A percentile compares a stretch with the other conserved stretches of the same genome.
Conservation (phyloP, 305 asterid genomes). For the Lippia alba region DNA sequence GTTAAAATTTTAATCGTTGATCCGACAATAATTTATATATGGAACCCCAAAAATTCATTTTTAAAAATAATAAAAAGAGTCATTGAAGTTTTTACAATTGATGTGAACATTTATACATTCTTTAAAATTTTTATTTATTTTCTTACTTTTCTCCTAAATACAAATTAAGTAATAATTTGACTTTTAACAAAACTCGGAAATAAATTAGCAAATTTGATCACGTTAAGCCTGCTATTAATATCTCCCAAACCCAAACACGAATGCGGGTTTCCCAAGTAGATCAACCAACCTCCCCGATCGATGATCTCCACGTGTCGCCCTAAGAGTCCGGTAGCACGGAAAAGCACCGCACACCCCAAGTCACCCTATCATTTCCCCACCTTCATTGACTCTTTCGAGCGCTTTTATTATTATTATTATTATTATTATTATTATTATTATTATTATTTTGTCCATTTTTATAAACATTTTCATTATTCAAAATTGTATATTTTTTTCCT, state of each 20-base stretch:
- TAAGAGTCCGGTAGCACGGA: slow-evolving; percentile 30
- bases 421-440: background rate
- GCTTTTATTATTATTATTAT: background rate
- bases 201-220: background rate
- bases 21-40: no score
- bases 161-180: no score
- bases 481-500: background rate
- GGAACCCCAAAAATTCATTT: no score
- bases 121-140: no score
- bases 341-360: slow-evolving; percentile 35
- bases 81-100: no score
- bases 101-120: no score
- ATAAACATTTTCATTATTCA: slow-evolving; percentile 1
- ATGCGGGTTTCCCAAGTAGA: background rate
- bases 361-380: slow-evolving; percentile 31
- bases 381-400: slow-evolving; percentile 36
- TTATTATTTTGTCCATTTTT: background rate
- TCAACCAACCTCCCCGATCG: background rate
- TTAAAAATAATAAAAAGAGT: no score
- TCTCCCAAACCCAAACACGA: background rate
- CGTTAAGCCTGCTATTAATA: background rate
- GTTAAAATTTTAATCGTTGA: no score
- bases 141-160: no score
- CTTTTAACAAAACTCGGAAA: no score
- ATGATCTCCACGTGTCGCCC: slow-evolving; percentile 40